phyloP scores from a whole-genome alignment of 2,329 filamentous ascomycete species.

The Fonsecaea pedrosoi region DNA sequence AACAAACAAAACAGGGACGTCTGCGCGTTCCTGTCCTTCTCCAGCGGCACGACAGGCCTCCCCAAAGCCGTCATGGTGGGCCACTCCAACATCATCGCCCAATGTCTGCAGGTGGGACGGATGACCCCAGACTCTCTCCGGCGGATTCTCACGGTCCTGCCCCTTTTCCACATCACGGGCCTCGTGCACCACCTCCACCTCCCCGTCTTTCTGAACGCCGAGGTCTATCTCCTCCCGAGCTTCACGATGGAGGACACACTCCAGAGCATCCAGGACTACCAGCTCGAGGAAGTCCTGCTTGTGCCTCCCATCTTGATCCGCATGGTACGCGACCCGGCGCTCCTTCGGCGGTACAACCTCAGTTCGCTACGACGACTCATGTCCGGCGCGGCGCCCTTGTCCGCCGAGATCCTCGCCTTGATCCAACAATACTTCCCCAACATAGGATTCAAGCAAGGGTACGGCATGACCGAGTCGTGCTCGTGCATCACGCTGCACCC shows the following conservation, averaged over 20 bases:
- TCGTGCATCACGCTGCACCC: conserved; percentile 69
- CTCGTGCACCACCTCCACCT: conserved; percentile 69
- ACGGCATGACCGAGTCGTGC: conserved; percentile 73
- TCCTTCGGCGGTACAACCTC: conserved; percentile 65
- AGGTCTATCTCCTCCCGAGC: conserved; percentile 68
- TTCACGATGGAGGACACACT: conserved; percentile 69
- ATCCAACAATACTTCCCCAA: conserved; percentile 63
- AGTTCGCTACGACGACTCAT: conserved; percentile 62
- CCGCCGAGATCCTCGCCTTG: conserved; percentile 63
- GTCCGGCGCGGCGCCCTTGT: conserved; percentile 66
- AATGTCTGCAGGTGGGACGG: conserved; percentile 65
- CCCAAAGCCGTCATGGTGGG: conserved; percentile 49
- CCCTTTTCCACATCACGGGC: conserved; percentile 66
- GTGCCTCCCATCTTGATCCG: conserved; percentile 68
- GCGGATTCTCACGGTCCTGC: conserved; percentile 63
- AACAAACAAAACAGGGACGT: conserved; percentile 65
- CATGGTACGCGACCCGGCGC: conserved; percentile 60
- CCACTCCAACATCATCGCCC: conserved; percentile 63
- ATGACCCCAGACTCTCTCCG: conserved; percentile 59
- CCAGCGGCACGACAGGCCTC: conserved; percentile 43
- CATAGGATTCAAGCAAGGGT: conserved; percentile 70
- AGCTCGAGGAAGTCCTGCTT: conserved; percentile 63
- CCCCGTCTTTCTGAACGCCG: conserved; percentile 67
- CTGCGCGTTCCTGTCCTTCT: conserved; percentile 54
- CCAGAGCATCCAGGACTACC: conserved; percentile 58